Conservation (phyloP, 495 filamentous ascomycete genomes). For the Podospora anserina region DNA sequence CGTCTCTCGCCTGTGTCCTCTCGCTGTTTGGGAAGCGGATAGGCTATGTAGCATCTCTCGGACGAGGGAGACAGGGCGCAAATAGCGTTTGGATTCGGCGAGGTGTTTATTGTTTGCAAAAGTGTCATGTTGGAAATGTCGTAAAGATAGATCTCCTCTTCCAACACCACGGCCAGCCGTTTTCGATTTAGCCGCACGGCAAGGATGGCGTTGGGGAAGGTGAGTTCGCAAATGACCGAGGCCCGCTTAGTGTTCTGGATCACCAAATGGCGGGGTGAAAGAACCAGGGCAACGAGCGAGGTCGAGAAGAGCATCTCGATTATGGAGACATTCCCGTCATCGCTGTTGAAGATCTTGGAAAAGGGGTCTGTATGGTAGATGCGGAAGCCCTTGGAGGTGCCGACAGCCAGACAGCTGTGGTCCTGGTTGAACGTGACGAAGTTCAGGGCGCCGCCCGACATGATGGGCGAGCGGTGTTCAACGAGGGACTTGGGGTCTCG, state of each 20-base stretch:
- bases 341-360: conserved; percentile 85
- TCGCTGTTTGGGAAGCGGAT: conserved; percentile 81
- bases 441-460: conserved; percentile 70
- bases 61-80: conserved; percentile 90
- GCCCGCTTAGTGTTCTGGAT: conserved; percentile 98
- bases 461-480: conserved; percentile 19
- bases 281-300: conserved; percentile 88
- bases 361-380: conserved; percentile 97
- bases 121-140: conserved; percentile 98
- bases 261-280: conserved; percentile 83
- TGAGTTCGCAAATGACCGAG: conserved; percentile 97
- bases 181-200: conserved; percentile 93
- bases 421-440: conserved; percentile 99
- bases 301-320: conserved; percentile 99
- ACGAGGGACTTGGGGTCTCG: neutral
- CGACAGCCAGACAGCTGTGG: conserved; percentile 92
- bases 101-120: conserved; percentile 84
- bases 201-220: conserved; percentile 89
- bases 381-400: conserved; percentile 86
- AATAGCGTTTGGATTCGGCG: conserved; percentile 86
- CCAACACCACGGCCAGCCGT: conserved; percentile 84
- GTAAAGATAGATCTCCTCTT: conserved; percentile 95
- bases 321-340: conserved; percentile 87
- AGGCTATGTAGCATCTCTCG: conserved; percentile 92
- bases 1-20: conserved; percentile 52